Evolutionary conservation across 371 early-diverging fungal genomes (phyloP).

Genomic region (Rhizopus arrhizus): DNA sequence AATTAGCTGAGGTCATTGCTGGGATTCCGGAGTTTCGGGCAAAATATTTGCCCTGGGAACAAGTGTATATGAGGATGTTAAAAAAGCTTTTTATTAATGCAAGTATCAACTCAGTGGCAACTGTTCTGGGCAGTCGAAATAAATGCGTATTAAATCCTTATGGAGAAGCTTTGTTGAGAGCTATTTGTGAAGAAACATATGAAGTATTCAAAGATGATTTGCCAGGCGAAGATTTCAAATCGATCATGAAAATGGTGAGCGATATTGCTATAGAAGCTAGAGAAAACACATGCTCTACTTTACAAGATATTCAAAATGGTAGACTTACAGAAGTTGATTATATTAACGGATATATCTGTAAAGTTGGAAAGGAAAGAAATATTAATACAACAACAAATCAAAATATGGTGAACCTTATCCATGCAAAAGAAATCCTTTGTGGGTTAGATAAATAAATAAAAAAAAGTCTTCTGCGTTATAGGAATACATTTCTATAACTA

Average conservation of each 20-base stretch:
- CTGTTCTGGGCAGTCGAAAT: conserved; percentile 51
- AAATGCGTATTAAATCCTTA: conserved; percentile 32
- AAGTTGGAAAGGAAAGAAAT: conserved; percentile 23
- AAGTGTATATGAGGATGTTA: conserved; percentile 44
- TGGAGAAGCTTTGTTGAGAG: conserved; percentile 23
- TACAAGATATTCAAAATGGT: conserved; percentile 49
- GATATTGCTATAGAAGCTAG: conserved; percentile 34
- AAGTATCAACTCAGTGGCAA: conserved; percentile 58
- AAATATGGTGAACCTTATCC: conserved; percentile 31
- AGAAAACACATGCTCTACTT: conserved; percentile 61
- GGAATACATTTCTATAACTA: too few relatives aligned
- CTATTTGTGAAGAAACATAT: conserved; percentile 37
- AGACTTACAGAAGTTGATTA: conserved; percentile 62
- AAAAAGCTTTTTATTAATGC: conserved; percentile 64
- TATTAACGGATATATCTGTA: conserved; percentile 61
- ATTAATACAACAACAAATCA: conserved; percentile 24
- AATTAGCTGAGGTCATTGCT: conserved; percentile 21
- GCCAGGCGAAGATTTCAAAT: conserved; percentile 27
- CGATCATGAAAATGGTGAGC: conserved; percentile 28
- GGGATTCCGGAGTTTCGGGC: conserved; percentile 33
- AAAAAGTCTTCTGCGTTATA: background rate
- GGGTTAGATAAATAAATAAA: conserved; percentile 2
- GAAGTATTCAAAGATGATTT: conserved; percentile 30
- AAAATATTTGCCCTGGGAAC: conserved; percentile 37
- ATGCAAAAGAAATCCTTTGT: conserved; percentile 33